These are phyloP conservation scores for Chloris gayana DNA, from an alignment of 176 grass and related monocot genomes.

Conservation along the genomic window DNA sequence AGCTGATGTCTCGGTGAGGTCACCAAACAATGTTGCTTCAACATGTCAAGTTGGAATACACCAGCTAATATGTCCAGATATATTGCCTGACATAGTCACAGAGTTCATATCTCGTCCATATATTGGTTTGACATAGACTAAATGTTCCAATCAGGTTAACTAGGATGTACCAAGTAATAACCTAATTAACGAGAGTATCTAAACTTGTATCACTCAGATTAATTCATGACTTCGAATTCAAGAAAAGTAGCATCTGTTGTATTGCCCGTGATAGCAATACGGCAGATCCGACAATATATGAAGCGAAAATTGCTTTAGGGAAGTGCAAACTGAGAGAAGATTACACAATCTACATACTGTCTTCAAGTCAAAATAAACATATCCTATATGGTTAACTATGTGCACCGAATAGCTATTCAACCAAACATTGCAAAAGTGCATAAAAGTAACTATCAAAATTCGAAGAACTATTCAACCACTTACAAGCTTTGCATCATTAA, in stretches of 20 bases:
- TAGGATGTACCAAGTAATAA: too few species aligned
- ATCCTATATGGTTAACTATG: conserved; percentile 5
- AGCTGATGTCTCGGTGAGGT: background rate
- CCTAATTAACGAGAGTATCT: too few species aligned
- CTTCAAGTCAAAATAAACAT: too few species aligned
- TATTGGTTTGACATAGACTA: background rate
- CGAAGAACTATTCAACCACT: conserved; percentile 37
- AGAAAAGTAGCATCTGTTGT: background rate
- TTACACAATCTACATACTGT: background rate
- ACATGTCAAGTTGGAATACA: background rate
- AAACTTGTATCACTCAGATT: too few species aligned
- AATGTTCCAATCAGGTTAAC: background rate
- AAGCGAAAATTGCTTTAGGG: background rate
- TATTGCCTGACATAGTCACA: background rate
- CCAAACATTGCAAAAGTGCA: conserved; percentile 1
- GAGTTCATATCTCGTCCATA: background rate
- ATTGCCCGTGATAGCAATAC: background rate
- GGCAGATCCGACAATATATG: background rate
- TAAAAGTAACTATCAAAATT: conserved; percentile 5
- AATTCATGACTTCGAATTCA: too few species aligned
- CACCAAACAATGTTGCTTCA: background rate
- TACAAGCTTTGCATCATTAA: conserved; percentile 70
- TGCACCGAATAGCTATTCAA: background rate
- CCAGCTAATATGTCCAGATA: background rate
- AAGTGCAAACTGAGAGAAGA: conserved; percentile 15